Evolutionary conservation across 129 eudicot genomes (phyloP).

Genomic region (Ambrosia trifida): DNA sequence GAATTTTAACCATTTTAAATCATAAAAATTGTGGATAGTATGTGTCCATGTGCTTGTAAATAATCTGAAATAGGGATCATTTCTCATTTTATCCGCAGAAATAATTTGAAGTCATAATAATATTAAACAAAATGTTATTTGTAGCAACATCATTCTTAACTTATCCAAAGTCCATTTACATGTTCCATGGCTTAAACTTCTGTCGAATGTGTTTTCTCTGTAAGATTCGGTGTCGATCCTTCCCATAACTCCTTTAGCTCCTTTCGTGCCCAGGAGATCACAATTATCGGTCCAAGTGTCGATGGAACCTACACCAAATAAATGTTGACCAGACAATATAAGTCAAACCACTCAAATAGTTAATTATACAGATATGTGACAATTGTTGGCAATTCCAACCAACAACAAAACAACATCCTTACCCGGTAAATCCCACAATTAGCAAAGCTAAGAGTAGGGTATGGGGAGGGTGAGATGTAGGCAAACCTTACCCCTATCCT

Average conservation of each 20-base stretch:
- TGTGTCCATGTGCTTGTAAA: not conserved
- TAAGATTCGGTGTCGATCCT: slow-evolving; percentile 50
- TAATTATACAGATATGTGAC: not conserved
- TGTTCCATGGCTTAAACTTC: slow-evolving; percentile 49
- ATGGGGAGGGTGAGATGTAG: too few relatives aligned
- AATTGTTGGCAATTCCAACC: not conserved
- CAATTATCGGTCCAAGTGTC: slow-evolving; percentile 73
- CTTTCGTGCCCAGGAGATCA: slow-evolving; percentile 79
- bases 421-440: too few relatives aligned
- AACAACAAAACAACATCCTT: too few relatives aligned
- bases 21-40: not conserved
- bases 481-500: too few relatives aligned
- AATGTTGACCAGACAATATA: slow-evolving; percentile 8
- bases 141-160: slow-evolving; percentile 23
- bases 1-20: not conserved
- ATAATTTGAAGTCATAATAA: slow-evolving; percentile 23
- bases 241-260: slow-evolving; percentile 94
- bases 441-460: too few relatives aligned
- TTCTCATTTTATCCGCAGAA: not conserved
- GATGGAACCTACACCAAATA: slow-evolving; percentile 70
- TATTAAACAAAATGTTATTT: slow-evolving; percentile 31
- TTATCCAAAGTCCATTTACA: slow-evolving; percentile 49
- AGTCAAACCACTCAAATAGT: not conserved
- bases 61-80: not conserved
- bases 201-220: slow-evolving; percentile 58